Base-by-base conservation (phyloP, 2,329 filamentous ascomycete species). In the Hymenoscyphus fraxineus region DNA sequence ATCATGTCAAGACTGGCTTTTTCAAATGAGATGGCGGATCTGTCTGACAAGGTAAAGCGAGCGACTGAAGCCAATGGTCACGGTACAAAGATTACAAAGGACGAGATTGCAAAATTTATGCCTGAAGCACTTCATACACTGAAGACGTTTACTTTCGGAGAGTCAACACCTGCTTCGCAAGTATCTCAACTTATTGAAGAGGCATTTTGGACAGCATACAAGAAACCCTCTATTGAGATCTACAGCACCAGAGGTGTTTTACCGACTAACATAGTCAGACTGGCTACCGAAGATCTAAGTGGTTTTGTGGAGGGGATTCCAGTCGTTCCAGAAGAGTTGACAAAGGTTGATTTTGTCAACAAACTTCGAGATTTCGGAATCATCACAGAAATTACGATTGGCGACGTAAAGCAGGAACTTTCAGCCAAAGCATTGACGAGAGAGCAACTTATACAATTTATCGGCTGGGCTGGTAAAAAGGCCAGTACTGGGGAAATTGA, bases 141-240 rank as follows among this genome's bases (percentile, higher is more conserved):
- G 66, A 91, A 92, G 70, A 94, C 95, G 19, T 99, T 95, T 75
- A 91, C 90, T 0, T 96, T 95, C 70, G 84, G 83, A 44, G 92
- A 97, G 73, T 97, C 95, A 1, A 98, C 96, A 0, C 95, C 95
- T 1, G 96, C 91, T 67, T 84, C 85, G 0, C 84, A 91, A 66
- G 90, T 98, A 22, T 92, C 93, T 0, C 87, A 92, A 73, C 89
- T 92, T 66, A 92, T 99, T 61, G 93, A 97, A 73, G 92, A 97
- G 77, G 91, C 93, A 0, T 99, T 99, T 75, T 99, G 95, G 95
- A 96, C 88, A 41, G 93, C 92, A 67, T 95, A 91, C 73, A 89
- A 87, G 74, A 89, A 89, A 68, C 87, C 92, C 2, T 89, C 86
- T 0, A 92, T 98, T 64, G 93, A 97, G 73, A 85, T 97, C 6